A percentile compares a stretch with the other conserved stretches of the same genome.
phyloP scores from a whole-genome alignment of 495 filamentous ascomycete species.

The Hypoxylon cercidicola region DNA sequence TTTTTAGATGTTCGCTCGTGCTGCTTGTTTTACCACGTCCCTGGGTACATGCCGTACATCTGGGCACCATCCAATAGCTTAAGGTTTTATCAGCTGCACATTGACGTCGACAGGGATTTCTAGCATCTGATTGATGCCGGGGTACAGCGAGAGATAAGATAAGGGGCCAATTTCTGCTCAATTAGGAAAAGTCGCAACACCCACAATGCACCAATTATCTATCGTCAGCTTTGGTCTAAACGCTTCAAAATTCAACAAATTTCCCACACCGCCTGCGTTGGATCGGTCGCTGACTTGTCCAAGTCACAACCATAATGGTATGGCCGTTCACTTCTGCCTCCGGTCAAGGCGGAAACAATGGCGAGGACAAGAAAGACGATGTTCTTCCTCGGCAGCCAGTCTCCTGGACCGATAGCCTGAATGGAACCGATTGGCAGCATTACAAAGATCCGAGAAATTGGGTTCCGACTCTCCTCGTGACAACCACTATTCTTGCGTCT shows the following conservation, averaged over 20 bases:
- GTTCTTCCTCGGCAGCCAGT: slow-evolving; percentile 48
- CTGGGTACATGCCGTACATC: neutral
- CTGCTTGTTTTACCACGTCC: neutral
- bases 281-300: slow-evolving; percentile 17
- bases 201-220: slow-evolving; percentile 5
- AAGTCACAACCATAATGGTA: slow-evolving; percentile 34
- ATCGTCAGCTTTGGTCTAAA: neutral
- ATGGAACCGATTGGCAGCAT: slow-evolving; percentile 70
- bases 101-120: slow-evolving; percentile 36
- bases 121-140: neutral
- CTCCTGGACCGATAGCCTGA: slow-evolving; percentile 63
- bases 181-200: slow-evolving; percentile 25
- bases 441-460: slow-evolving; percentile 74
- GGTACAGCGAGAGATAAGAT: slow-evolving; percentile 26
- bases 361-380: slow-evolving; percentile 13
- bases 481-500: slow-evolving; percentile 68
- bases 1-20: slow-evolving; percentile 5
- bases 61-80: neutral
- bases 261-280: neutral
- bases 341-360: slow-evolving; percentile 19
- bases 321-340: slow-evolving; percentile 39
- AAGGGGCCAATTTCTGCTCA: slow-evolving; percentile 21
- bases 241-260: slow-evolving; percentile 14
- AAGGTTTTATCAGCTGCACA: slow-evolving; percentile 7
- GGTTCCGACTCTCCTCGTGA: slow-evolving; percentile 74